Percentiles rank a stretch among this genome's conserved stretches.
Evolutionary conservation across 345 rosid species (phyloP).

Genomic region (Syzygium grande): DNA sequence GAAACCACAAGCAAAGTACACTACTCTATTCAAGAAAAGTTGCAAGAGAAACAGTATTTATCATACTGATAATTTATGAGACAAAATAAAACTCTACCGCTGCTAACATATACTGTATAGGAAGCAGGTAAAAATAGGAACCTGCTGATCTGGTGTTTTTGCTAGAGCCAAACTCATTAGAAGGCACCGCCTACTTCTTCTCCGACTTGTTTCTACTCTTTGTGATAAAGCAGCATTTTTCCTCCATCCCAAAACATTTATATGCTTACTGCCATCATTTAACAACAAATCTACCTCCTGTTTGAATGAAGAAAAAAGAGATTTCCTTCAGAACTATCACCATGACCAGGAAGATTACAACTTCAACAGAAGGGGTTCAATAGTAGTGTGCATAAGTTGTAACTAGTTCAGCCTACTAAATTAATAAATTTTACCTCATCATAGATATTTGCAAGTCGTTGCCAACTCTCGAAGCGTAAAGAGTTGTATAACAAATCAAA

Average conservation of each 20-base stretch:
- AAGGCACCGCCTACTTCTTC: conserved; percentile 93
- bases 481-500: conserved; percentile 87
- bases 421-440: conserved; percentile 67
- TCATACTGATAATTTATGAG: background rate
- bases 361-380: background rate
- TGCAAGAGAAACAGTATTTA: background rate
- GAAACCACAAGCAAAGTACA: background rate
- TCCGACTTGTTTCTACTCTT: conserved; percentile 89
- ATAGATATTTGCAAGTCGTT: conserved; percentile 79
- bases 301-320: conserved; percentile 16
- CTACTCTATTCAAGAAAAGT: background rate
- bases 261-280: conserved; percentile 99
- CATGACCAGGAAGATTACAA: conserved; percentile 5
- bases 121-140: conserved; percentile 12
- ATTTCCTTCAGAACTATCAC: background rate
- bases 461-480: conserved; percentile 92
- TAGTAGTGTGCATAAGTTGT: background rate
- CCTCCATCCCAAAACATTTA: conserved; percentile 91
- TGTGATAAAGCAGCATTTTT: conserved; percentile 62
- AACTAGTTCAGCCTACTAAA: background rate
- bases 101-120: background rate
- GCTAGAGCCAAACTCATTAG: conserved; percentile 94
- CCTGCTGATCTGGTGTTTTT: conserved; percentile 77
- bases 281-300: conserved; percentile 98
- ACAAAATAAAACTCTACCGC: background rate